These are phyloP conservation scores for Aspergillus coremiiformis DNA, from an alignment of 495 filamentous ascomycete genomes.

Conservation along the genomic window DNA sequence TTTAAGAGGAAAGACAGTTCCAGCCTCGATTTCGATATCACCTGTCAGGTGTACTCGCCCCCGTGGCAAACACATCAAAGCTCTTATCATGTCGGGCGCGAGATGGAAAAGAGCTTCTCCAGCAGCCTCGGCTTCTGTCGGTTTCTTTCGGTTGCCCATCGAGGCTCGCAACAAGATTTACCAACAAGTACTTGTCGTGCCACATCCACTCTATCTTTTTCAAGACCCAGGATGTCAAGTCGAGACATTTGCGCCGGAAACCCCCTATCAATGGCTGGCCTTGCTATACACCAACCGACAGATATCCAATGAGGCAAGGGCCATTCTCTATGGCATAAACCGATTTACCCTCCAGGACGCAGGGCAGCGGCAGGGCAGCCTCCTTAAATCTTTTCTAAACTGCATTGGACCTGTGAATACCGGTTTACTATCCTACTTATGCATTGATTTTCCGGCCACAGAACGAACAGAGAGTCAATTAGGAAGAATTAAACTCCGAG, in stretches of 20 bases:
- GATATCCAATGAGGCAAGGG: neutral
- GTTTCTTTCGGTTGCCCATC: neutral
- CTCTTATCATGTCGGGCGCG: neutral
- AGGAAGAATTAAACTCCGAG: neutral
- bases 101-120: neutral
- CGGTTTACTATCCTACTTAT: neutral
- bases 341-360: neutral
- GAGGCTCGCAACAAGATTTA: neutral
- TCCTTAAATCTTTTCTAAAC: neutral
- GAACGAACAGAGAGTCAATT: neutral
- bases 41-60: too few relatives aligned
- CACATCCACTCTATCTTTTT: neutral
- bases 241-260: neutral
- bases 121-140: neutral
- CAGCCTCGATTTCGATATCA: too few relatives aligned
- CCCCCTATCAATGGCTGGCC: neutral
- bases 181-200: neutral
- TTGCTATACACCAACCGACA: neutral
- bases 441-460: neutral
- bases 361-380: neutral
- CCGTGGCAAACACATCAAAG: too few relatives aligned
- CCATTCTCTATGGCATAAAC: neutral
- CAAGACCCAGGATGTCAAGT: neutral
- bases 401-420: neutral
- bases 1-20: too few relatives aligned